These are phyloP conservation scores for Alternaria angustiovoidea DNA, from an alignment of 2,329 filamentous ascomycete species.

Conservation along the genomic window DNA sequence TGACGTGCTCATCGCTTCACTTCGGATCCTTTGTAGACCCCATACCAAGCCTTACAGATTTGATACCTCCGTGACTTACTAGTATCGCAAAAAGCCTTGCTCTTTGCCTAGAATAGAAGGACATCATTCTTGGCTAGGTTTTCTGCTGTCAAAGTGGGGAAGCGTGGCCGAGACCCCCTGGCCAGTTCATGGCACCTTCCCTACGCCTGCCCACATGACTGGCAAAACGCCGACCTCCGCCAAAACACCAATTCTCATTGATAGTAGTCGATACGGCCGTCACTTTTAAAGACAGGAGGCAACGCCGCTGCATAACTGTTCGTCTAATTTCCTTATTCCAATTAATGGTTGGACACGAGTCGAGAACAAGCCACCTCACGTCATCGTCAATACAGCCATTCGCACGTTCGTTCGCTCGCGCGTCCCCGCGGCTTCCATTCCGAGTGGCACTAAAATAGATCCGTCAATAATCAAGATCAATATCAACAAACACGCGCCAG, in stretches of 20 bases:
- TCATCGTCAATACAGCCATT: slow-evolving; percentile 14
- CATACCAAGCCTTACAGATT: not conserved
- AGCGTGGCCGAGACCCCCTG: slow-evolving; percentile 30
- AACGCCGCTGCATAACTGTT: not conserved
- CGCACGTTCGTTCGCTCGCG: slow-evolving; percentile 10
- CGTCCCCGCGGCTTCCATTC: not conserved
- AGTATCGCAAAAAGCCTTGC: slow-evolving; percentile 22
- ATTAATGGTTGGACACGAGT: slow-evolving; percentile 8
- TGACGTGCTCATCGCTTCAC: not conserved
- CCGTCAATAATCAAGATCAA: slow-evolving; percentile 13
- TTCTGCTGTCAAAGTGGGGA: slow-evolving; percentile 28
- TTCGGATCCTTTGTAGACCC: not conserved
- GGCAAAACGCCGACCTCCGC: slow-evolving; percentile 44
- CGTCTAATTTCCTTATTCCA: slow-evolving; percentile 5
- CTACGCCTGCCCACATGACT: slow-evolving; percentile 32
- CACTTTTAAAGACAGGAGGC: not conserved
- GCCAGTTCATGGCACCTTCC: slow-evolving; percentile 22
- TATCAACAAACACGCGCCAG: slow-evolving; percentile 5
- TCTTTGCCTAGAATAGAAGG: slow-evolving; percentile 43
- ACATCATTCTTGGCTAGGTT: slow-evolving; percentile 33
- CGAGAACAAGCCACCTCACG: slow-evolving; percentile 19
- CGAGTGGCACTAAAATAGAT: slow-evolving; percentile 9
- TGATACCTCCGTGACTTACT: not conserved
- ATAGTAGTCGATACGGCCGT: not conserved
- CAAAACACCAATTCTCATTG: slow-evolving; percentile 22